These are phyloP conservation scores for Aspergillus nanangensis DNA, from an alignment of 495 filamentous ascomycete species.

Conservation along the genomic window DNA sequence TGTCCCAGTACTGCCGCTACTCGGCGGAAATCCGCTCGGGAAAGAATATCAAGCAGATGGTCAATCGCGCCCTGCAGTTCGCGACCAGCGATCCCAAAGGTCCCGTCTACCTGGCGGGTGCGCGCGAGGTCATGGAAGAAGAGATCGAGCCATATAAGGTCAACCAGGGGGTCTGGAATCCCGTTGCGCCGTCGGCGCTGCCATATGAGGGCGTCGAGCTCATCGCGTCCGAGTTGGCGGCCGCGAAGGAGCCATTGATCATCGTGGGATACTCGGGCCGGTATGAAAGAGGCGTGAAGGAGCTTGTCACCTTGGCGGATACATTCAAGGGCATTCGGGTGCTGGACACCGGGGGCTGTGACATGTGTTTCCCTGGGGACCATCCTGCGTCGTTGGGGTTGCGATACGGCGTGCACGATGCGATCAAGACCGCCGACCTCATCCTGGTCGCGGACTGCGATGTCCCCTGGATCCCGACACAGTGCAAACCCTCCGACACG, in stretches of 20 bases:
- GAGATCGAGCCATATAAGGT: slow-evolving; percentile 80
- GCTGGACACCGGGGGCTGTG: slow-evolving; percentile 83
- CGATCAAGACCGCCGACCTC: slow-evolving; percentile 71
- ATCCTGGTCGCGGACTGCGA: slow-evolving; percentile 87
- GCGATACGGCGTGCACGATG: slow-evolving; percentile 70
- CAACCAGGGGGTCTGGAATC: slow-evolving; percentile 68
- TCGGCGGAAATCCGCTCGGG: slow-evolving; percentile 85
- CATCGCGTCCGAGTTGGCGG: slow-evolving; percentile 67
- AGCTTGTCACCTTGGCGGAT: slow-evolving; percentile 74
- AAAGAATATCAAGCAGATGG: slow-evolving; percentile 93
- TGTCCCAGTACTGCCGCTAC: slow-evolving; percentile 94
- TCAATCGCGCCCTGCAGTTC: slow-evolving; percentile 85
- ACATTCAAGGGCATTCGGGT: slow-evolving; percentile 76
- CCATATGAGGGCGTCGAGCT: slow-evolving; percentile 57
- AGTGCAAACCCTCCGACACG: slow-evolving; percentile 46
- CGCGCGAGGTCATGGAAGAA: slow-evolving; percentile 88
- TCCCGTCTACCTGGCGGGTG: slow-evolving; percentile 80
- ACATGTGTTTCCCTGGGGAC: slow-evolving; percentile 92
- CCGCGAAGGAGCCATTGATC: slow-evolving; percentile 70
- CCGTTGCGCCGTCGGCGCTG: slow-evolving; percentile 72
- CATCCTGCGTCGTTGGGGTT: slow-evolving; percentile 72
- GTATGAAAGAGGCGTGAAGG: slow-evolving; percentile 61
- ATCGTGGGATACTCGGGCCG: slow-evolving; percentile 83
- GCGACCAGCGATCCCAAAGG: slow-evolving; percentile 77
- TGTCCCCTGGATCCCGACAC: slow-evolving; percentile 68